A percentile compares a stretch with the other conserved stretches of the same genome.
These are phyloP conservation scores for Paspalum vaginatum DNA, from an alignment of 176 grass and related monocot genomes.

Conservation along the genomic window DNA sequence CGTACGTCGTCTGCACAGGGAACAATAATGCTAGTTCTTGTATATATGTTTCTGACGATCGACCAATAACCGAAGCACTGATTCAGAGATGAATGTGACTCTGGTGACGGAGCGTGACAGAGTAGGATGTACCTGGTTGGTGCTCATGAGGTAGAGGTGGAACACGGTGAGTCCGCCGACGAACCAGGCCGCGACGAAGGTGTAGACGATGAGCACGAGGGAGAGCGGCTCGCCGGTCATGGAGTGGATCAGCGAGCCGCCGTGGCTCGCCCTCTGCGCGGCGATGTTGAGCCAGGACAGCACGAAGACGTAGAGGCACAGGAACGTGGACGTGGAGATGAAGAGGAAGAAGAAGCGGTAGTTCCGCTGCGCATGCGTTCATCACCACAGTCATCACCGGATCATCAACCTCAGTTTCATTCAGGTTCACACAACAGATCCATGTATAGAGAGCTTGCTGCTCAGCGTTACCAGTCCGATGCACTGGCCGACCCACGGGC, in stretches of 20 bases:
- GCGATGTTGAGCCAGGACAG: constrained; percentile 85
- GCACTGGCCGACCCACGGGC: constrained; percentile 98
- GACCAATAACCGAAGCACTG: background rate
- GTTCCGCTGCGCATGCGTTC: constrained; percentile 52
- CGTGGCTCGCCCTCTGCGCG: constrained; percentile 42
- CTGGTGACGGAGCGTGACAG: too few relatives aligned
- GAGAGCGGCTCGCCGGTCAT: constrained; percentile 73
- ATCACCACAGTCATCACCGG: too few relatives aligned
- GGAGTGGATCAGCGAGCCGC: constrained; percentile 59
- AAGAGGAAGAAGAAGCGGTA: constrained; percentile 95
- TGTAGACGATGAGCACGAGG: constrained; percentile 74
- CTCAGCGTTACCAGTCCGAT: constrained; percentile 67
- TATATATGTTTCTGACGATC: too few relatives aligned
- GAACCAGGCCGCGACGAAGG: constrained; percentile 87
- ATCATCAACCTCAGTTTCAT: too few relatives aligned
- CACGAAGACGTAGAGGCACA: constrained; percentile 79
- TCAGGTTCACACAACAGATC: background rate
- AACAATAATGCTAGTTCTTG: background rate
- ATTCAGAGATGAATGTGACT: background rate
- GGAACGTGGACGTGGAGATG: constrained; percentile 78
- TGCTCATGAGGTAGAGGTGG: constrained; percentile 85
- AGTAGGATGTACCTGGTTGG: constrained; percentile 58
- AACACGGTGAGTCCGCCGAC: constrained; percentile 91
- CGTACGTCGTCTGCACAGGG: constrained; percentile 87
- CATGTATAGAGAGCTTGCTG: background rate